Base-by-base conservation (phyloP, 2,329 filamentous ascomycete genomes). In the Alternaria rosae region DNA sequence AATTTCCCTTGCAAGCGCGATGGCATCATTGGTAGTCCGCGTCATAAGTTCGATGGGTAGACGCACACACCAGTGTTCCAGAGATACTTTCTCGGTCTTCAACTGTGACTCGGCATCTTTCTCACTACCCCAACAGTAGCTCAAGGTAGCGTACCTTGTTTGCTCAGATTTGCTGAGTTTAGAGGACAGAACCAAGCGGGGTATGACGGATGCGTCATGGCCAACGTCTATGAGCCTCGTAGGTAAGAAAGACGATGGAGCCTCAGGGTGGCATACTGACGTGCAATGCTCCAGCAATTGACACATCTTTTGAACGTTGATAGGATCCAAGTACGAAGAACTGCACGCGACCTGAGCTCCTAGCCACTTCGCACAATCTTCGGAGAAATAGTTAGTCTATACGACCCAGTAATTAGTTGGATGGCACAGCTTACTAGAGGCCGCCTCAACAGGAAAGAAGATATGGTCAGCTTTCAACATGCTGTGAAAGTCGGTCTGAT, bases 151-250 rank as follows among this genome's bases (percentile, higher is more conserved):
- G 15, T 38, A 38, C 2, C 3, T n/a, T 9, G 3, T n/a, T n/a
- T n/a, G 7, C 32, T 35, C 3, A 4, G 13, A 0, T 0, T 35
- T 2, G 0, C 4, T 3, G 1, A 35, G 15, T 3, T n/a, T 3
- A 0, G 32, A 38, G 15, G 32, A 17, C 9, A 38, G 0, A 10
- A 38, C 32, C 8, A 38, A 38, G 8, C 32, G 32, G 1, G 32
- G 8, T 5, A 38, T 0, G 3, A 0, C 15, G 0, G 32, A 17
- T 10, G 0, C 8, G 8, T 38, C 32, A 10, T 38, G 15, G 7
- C 15, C 32, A 15, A 38, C 0, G 4, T 38, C 15, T 38, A 38
- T n/a, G 15, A 38, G 32, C 32, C 32, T 38, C 5, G 32, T 38
- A 10, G 32, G 32, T 5, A 38, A 3, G 15, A 35, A 35, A 3